These are phyloP conservation scores for Musa schizocarpa DNA, from an alignment of 176 grass and related monocot species.

Conservation along the genomic window DNA sequence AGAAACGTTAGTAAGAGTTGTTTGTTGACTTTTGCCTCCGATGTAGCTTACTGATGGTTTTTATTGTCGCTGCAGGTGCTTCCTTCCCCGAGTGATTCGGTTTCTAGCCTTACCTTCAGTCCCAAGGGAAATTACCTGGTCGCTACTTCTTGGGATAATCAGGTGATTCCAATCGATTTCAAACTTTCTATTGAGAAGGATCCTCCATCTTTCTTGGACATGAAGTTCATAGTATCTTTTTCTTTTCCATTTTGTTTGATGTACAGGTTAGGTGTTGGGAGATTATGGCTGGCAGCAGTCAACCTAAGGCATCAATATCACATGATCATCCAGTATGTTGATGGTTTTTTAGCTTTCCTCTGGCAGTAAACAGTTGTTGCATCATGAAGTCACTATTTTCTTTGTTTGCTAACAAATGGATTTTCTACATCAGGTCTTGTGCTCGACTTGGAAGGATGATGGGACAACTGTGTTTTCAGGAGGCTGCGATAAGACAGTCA, in stretches of 20 bases:
- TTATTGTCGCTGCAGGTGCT: conserved; percentile 17
- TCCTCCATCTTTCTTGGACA: conserved; percentile 1
- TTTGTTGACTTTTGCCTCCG: conserved; percentile 11
- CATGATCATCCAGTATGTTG: conserved; percentile 77
- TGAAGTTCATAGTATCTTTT: neutral
- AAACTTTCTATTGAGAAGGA: neutral
- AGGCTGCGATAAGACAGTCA: conserved; percentile 85
- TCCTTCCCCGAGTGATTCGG: conserved; percentile 42
- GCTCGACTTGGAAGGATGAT: conserved; percentile 91
- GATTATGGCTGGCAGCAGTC: conserved; percentile 64
- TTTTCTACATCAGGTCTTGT: conserved; percentile 55
- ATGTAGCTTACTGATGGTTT: neutral
- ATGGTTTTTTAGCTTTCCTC: neutral
- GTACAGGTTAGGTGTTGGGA: conserved; percentile 92
- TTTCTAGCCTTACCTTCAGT: conserved; percentile 81
- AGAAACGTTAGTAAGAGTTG: neutral
- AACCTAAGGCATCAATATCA: conserved; percentile 83
- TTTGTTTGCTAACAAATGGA: neutral
- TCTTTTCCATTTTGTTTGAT: neutral
- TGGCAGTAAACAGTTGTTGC: neutral
- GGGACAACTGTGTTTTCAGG: conserved; percentile 83
- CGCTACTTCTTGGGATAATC: conserved; percentile 84
- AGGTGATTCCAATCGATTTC: conserved; percentile 21
- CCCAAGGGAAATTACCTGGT: conserved; percentile 63
- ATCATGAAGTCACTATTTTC: neutral